Base-by-base conservation (phyloP, 2,329 filamentous ascomycete genomes). In the Metarhizium sp. region DNA sequence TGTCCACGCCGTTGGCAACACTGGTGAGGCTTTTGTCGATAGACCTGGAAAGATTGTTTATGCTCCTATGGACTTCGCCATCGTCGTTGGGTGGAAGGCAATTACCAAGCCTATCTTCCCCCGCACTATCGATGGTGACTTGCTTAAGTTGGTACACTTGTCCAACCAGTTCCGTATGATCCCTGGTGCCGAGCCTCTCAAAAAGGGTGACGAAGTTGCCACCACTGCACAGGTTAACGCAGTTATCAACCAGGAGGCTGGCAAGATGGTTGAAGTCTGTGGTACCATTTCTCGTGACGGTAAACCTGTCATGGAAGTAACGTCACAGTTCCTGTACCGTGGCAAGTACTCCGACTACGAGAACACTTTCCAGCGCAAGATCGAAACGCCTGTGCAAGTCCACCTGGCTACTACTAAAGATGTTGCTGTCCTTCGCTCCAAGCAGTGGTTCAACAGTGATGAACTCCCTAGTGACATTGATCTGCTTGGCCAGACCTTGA, bases 241-340 rank as follows among this genome's bases (percentile, higher is more conserved):
- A 16, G 91, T 99, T 65, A 87, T 99, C 77, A 99, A 97, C 76
- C 92, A 99, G 71, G 91, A 96, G 14, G 91, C 94, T 58, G 94
- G 94, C 50, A 99, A 99, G 80, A 96, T 99, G 92, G 95, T 99
- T 18, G 95, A 99, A 73, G 92, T 99, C n/a, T 96, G 92, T 66
- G 94, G 94, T 59, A 99, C 94, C 6, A 96, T 99, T 65, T 87
- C 82, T 54, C 87, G 94, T 47, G 84, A 92, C 54, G 87, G 87
- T 30, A 73, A 88, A 70, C 80, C 91, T 6, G 90, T 99, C 59
- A 99, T 99, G 94, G 91, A 99, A 69, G 94, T 99, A 32, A 97
- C 92, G 13, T 96, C 91, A 59, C 94, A 99, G 72, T 99, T 99
- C 81, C 73, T 99, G 66, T 99, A 99, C 79, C 87, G 95, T 51